Conservation (phyloP, 2,329 filamentous ascomycete genomes). For the Pezizomycotina sp. region DNA sequence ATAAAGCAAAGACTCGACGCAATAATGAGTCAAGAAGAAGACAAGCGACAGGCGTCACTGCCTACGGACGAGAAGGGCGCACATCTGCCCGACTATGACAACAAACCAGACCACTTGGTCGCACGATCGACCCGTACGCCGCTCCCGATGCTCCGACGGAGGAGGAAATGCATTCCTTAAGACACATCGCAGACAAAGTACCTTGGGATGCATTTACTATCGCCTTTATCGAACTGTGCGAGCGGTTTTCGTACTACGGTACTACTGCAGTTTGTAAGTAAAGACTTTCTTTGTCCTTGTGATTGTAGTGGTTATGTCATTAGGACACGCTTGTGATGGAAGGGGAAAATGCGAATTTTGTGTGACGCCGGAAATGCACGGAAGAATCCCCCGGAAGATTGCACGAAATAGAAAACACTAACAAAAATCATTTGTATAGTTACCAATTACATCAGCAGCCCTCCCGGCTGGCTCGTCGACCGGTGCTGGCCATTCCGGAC, state of each 20-base stretch:
- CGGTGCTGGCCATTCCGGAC: conserved; percentile 33
- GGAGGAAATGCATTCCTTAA: conserved; percentile 45
- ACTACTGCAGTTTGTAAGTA: conserved; percentile 46
- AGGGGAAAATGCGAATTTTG: background rate
- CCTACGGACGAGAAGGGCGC: no score
- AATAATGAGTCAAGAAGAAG: no score
- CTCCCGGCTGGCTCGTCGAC: conserved; percentile 40
- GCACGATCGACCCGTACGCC: no score
- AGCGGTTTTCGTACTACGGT: conserved; percentile 65
- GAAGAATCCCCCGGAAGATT: background rate
- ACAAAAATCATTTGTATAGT: conserved; percentile 27
- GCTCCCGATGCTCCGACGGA: conserved; percentile 42
- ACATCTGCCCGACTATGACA: no score
- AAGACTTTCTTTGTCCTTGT: no score
- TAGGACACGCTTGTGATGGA: background rate
- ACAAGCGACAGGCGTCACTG: no score
- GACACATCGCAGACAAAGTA: conserved; percentile 46
- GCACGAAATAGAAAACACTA: conserved; percentile 6
- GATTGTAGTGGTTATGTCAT: conserved; percentile 7
- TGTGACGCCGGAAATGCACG: background rate
- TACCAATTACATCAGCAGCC: conserved; percentile 47
- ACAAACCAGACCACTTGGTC: no score
- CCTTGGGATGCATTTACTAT: conserved; percentile 52
- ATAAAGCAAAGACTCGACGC: no score
- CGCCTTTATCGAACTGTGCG: conserved; percentile 56